Percentiles rank a stretch among this genome's conserved stretches.
Evolutionary conservation across 768 basidiomycete species (phyloP).

Genomic region (Phylloporus rhodoxanthus): DNA sequence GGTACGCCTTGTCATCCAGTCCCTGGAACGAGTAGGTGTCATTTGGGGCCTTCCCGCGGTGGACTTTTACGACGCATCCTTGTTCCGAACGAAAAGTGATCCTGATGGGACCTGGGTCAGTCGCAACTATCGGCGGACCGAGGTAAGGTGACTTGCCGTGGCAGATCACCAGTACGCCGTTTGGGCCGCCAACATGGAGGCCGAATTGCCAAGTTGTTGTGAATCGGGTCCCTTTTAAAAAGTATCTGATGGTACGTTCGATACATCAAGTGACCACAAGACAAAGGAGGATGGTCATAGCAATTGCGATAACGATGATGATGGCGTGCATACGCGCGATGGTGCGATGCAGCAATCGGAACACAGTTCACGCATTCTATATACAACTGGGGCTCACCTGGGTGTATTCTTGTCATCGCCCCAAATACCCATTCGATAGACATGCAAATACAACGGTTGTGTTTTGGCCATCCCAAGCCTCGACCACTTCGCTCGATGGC

Average conservation of each 20-base stretch:
- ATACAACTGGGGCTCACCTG: slow-evolving; percentile 12
- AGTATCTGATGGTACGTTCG: slow-evolving; percentile 20
- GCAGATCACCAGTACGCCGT: slow-evolving; percentile 20
- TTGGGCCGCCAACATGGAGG: slow-evolving; percentile 15
- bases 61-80: slow-evolving; percentile 5
- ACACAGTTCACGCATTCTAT: neutral
- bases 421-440: slow-evolving; percentile 27
- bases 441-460: slow-evolving; percentile 18
- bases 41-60: slow-evolving; percentile 2
- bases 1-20: slow-evolving; percentile 20
- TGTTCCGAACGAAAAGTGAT: slow-evolving; percentile 14
- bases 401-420: slow-evolving; percentile 25
- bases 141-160: slow-evolving; percentile 26
- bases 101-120: slow-evolving; percentile 14
- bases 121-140: slow-evolving; percentile 16
- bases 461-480: slow-evolving; percentile 1
- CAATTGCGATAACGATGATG: neutral
- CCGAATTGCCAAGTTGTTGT: slow-evolving; percentile 18
- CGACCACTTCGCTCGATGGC: neutral
- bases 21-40: slow-evolving; percentile 20
- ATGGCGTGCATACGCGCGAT: neutral
- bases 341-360: neutral
- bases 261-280: neutral
- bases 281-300: neutral
- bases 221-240: slow-evolving; percentile 16